Percentiles rank a stretch among this genome's conserved stretches.
Evolutionary conservation across 768 basidiomycete species (phyloP).

Genomic region (Serendipita indica): DNA sequence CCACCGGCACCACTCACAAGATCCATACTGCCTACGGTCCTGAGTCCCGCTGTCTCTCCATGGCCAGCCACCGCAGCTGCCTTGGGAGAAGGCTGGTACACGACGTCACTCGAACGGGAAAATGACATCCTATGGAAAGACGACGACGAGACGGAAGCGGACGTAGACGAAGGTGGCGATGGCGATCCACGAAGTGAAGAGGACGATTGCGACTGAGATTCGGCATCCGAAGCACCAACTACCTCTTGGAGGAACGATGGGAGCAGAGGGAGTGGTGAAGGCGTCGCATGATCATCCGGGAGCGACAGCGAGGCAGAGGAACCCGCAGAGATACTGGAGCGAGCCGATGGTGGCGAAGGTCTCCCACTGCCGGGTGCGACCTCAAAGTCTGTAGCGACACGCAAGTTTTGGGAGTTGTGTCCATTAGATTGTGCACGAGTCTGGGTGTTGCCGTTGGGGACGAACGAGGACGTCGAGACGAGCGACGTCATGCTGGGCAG

Average conservation of each 20-base stretch:
- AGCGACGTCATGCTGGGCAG: background rate
- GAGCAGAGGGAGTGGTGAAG: background rate
- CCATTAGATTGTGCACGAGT: background rate
- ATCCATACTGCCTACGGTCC: background rate
- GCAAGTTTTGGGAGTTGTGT: background rate
- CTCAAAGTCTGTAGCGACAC: background rate
- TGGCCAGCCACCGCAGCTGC: background rate
- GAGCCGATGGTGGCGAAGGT: background rate
- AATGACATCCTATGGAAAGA: background rate
- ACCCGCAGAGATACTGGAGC: background rate
- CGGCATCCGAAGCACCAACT: background rate
- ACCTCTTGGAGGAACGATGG: conserved; percentile 7
- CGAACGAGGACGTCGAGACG: background rate
- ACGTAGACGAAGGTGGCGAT: background rate
- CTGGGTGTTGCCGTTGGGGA: background rate
- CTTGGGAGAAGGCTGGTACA: background rate
- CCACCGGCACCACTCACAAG: background rate
- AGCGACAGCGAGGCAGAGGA: background rate
- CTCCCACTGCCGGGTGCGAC: background rate
- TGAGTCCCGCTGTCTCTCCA: background rate
- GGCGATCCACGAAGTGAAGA: background rate
- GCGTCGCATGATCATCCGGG: background rate
- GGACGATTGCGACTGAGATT: background rate
- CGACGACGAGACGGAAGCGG: background rate
- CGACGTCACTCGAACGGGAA: background rate